These are phyloP conservation scores for Fusarium abutilonis DNA, from an alignment of 2,329 filamentous ascomycete genomes.

Conservation along the genomic window DNA sequence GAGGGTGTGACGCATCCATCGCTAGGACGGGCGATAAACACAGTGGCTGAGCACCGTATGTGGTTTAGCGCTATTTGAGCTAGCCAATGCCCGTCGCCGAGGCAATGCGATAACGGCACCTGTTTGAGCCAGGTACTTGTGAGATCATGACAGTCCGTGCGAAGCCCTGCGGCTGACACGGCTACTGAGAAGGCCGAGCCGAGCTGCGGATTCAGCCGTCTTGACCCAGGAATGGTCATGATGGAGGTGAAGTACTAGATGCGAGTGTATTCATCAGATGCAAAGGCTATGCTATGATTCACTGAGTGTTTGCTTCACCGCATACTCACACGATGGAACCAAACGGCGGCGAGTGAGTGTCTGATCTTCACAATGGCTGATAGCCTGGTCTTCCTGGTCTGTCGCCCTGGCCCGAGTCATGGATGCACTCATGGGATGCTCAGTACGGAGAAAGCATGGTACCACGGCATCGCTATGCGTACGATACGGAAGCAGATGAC, in stretches of 20 bases:
- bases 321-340: no score
- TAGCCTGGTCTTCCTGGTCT: constrained; percentile 24
- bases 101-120: constrained; percentile 50
- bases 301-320: no score
- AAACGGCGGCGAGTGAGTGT: constrained; percentile 15
- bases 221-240: constrained; percentile 21
- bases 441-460: constrained; percentile 9
- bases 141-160: constrained; percentile 43
- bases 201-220: constrained; percentile 30
- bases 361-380: constrained; percentile 30
- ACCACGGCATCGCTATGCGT: constrained; percentile 1
- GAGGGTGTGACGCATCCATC: constrained; percentile 51
- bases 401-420: constrained; percentile 31
- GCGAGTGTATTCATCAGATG: not conserved
- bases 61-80: constrained; percentile 31
- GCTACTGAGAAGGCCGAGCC: constrained; percentile 23
- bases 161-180: constrained; percentile 11
- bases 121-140: constrained; percentile 36
- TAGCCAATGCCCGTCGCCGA: constrained; percentile 46
- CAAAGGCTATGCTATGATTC: not conserved
- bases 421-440: constrained; percentile 19
- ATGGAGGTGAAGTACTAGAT: constrained; percentile 4
- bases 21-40: constrained; percentile 47
- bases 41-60: constrained; percentile 42
- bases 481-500: constrained; percentile 2